Evolutionary conservation across 225 moss, liverwort and hornwort species (phyloP).

Genomic region (Straminergon stramineum): DNA sequence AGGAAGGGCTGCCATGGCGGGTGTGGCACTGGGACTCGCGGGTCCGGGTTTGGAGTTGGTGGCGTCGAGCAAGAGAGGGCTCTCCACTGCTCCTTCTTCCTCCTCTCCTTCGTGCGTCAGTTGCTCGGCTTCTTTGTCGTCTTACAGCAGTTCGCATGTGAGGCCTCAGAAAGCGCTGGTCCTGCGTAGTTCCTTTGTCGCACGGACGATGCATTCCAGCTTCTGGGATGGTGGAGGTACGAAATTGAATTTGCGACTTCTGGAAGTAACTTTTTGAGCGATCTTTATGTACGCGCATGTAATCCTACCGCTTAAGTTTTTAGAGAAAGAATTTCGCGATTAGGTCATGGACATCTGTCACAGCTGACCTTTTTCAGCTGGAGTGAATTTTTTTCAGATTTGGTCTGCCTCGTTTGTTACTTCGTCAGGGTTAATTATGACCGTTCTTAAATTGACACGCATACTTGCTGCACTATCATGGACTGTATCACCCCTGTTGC

Average conservation of each 20-base stretch:
- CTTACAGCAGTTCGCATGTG: conserved; percentile 4
- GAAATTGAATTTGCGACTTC: neutral
- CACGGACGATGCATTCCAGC: conserved; percentile 50
- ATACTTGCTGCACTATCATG: neutral
- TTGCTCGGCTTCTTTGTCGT: conserved; percentile 24
- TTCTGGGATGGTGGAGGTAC: conserved; percentile 89
- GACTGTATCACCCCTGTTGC: neutral
- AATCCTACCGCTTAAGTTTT: neutral
- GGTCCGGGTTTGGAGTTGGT: conserved; percentile 30
- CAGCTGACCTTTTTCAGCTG: neutral
- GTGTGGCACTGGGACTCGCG: conserved; percentile 32
- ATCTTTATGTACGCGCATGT: neutral
- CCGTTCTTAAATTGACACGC: neutral
- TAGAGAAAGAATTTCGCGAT: neutral
- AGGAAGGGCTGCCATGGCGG: conserved; percentile 22
- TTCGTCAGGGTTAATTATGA: conserved; percentile 4
- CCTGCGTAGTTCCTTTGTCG: conserved; percentile 53
- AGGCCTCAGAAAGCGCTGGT: conserved; percentile 24
- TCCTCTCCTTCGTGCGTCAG: conserved; percentile 22
- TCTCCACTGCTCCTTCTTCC: conserved; percentile 14
- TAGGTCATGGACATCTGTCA: conserved; percentile 7
- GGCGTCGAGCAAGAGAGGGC: conserved; percentile 23
- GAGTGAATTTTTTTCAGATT: neutral
- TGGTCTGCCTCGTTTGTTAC: neutral
- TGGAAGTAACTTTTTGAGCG: neutral